phyloP scores from a whole-genome alignment of 345 rosid species.

The Rhodamnia argentea region DNA sequence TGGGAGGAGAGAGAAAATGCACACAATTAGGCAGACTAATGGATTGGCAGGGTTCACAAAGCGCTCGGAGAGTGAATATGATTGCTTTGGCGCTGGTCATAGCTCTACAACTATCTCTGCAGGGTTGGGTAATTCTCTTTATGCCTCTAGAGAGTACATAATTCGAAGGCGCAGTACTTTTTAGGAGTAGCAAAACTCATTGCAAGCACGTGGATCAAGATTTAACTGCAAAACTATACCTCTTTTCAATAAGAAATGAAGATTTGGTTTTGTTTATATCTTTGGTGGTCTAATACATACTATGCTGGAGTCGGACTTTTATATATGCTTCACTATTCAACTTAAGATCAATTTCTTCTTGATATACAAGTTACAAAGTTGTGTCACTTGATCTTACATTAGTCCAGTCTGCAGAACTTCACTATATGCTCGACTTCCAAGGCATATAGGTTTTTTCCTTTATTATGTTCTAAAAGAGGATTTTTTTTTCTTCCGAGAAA shows the following conservation, averaged over 20 bases:
- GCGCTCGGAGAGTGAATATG: slow-evolving; percentile 84
- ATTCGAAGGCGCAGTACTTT: neutral
- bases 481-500: neutral
- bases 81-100: slow-evolving; percentile 93
- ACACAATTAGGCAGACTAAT: slow-evolving; percentile 76
- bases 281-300: neutral
- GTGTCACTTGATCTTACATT: neutral
- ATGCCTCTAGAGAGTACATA: neutral
- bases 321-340: neutral
- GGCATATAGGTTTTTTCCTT: neutral
- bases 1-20: slow-evolving; percentile 92
- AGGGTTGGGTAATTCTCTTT: slow-evolving; percentile 53
- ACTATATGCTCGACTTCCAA: neutral
- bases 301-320: neutral
- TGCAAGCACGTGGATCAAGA: neutral
- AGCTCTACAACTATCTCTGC: slow-evolving; percentile 95
- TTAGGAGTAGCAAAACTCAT: neutral
- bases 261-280: neutral
- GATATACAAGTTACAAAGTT: neutral
- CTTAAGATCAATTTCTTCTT: neutral
- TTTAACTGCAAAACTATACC: neutral
- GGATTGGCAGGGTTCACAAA: slow-evolving; percentile 89
- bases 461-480: neutral
- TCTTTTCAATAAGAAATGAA: neutral
- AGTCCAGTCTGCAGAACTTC: neutral